Base-by-base conservation (phyloP, 768 basidiomycete species). In the Hemileccinum rubropunctum region DNA sequence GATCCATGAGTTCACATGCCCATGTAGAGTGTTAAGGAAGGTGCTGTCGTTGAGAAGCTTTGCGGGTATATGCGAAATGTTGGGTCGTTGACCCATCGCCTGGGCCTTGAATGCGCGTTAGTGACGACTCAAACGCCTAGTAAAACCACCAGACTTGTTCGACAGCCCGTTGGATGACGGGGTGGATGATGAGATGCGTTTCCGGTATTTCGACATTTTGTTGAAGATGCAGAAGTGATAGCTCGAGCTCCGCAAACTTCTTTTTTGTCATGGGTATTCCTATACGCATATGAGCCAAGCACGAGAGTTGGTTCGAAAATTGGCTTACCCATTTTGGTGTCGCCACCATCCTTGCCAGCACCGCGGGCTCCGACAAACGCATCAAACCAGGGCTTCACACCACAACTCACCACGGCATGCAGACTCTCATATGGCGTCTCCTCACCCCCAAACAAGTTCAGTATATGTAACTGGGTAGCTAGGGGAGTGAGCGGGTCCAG, bases 181-280 rank as follows among this genome's bases (percentile, higher is more conserved):
- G 93, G 63, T 98, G 95, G 45, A 98, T 89, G 56, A 90, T 76
- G 27, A 98, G 83, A 58, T 93, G 87, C 4, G 93, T 95, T 69
- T 98, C 93, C 1, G 97, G 97, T 45, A 98, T 98, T 73, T 99
- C 97, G 55, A 98, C 95, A 59, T 99, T 99, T 69, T 98, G 97
- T 63, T 98, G 95, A 6, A 98, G 78, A 65, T 99, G 97, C 2
- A 98, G 74, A 14, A 98, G 73, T 2, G 92, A 94, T 10, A 98
- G 72, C 68, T 99, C 95, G 48, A 98, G 84, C 61, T 99, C 97
- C 8, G 97, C 95, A 63, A 98, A 98, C 71, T 98, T 98, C 77
- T 95, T 95, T 81, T 98, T 98, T 40, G 95, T 94, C 79, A 97
- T 91, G 3, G 97, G 97, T 50, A 99, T 98, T 43, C 86, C 86